Base-by-base conservation (phyloP, 345 rosid genomes). In the Aquilaria malaccensis region DNA sequence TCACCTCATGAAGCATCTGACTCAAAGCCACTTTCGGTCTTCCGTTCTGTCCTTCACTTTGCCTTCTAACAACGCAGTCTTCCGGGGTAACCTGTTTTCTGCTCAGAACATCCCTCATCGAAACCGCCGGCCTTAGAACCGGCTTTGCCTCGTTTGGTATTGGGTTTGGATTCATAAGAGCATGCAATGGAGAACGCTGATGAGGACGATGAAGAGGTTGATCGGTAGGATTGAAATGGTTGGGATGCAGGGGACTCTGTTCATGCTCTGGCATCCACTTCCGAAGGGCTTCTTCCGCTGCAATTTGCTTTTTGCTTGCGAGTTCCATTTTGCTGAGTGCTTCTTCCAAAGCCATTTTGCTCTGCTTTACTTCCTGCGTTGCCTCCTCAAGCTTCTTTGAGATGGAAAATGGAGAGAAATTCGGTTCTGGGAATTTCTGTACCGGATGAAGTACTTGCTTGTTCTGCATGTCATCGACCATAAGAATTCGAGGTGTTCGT, bases 101-200 rank as follows among this genome's bases (percentile, higher is more conserved):
- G 76, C 86, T 83, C 22, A 94, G 83, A n/a, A 94, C 80, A 64
- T 94, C 96, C 7, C 96, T 78, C 97, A 94, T 94, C 9, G 99
- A 94, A 69, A 94, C 85, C 2, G 84, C 85, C 52, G 96, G 63
- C 76, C 79, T 85, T 30, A 79, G 10, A 60, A 77, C 78, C 9
- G 91, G 89, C 72, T 74, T 86, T 4, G 79, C 66, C 30, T 71
- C 80, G 13, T 76, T 74, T 2, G 56, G 61, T 3, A 54, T 54
- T 3, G 43, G 43, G 37, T 60, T 71, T 2, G 65, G 63, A 45
- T 73, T 71, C 70, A 64, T 79, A 54, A 61, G 31, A 64, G 75
- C 77, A 56, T 72, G 64, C n/a, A 78, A 60, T 4, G 80, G 87
- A 37, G 83, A 74, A 37, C 66, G 73, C 33, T 64, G 48, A 3